Percentiles rank a stretch among this genome's conserved stretches.
phyloP scores from a whole-genome alignment of 257 asterid genomes.

The Capsicum chinense region DNA sequence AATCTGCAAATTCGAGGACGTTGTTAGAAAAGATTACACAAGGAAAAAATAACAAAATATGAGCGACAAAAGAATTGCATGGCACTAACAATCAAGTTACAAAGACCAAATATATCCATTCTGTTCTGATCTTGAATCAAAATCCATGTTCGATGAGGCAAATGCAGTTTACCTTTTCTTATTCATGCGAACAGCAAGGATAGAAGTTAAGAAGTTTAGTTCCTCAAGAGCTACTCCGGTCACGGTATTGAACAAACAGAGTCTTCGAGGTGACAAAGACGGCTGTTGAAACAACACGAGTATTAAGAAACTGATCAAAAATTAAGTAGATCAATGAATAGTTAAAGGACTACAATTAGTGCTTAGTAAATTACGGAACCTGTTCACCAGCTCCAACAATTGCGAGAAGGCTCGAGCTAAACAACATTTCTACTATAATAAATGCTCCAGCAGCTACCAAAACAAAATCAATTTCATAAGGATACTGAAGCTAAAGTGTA shows the following conservation, averaged over 20 bases:
- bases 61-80: conserved; percentile 8
- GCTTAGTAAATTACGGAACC: conserved; percentile 44
- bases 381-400: conserved; percentile 98
- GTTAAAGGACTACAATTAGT: background rate
- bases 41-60: background rate
- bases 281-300: conserved; percentile 59
- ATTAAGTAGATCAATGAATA: background rate
- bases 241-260: conserved; percentile 75
- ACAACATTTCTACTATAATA: conserved; percentile 81
- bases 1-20: conserved; percentile 61
- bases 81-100: conserved; percentile 6
- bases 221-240: conserved; percentile 75
- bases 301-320: conserved; percentile 29
- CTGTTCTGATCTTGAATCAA: conserved; percentile 17
- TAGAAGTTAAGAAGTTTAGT: conserved; percentile 88
- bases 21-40: background rate
- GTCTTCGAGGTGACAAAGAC: conserved; percentile 85
- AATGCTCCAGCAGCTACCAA: conserved; percentile 82
- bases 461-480: conserved; percentile 16
- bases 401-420: conserved; percentile 81
- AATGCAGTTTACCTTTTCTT: conserved; percentile 60
- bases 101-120: conserved; percentile 5
- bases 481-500: background rate
- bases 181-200: conserved; percentile 78
- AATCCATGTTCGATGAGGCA: conserved; percentile 13